Evolutionary conservation across 176 grass and related monocot genomes (phyloP), one percentile per base, ranked within the genome.

Genomic region (Juncus effusus): DNA sequence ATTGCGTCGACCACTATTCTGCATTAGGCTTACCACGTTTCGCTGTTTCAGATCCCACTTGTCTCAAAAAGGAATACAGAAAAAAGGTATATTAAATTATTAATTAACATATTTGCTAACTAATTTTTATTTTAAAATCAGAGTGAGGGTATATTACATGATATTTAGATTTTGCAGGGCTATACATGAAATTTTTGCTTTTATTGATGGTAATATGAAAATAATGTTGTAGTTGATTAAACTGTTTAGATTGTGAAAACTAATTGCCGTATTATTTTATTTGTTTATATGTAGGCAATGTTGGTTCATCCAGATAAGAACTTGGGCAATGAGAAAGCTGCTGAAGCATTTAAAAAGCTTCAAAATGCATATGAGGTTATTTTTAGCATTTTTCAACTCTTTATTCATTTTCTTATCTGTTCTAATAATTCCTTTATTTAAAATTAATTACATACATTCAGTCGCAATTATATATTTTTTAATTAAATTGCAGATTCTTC

Each of bases 261-360:
- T 28, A 28, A 28, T 28, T 28, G 19, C 1, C 1, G 19, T 28
- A 28, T 28, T 28, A 28, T 28, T 28, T 28, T 28, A 28, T 28
- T 28, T 28, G 19, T 28, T 28, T 92, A 41, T 81, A 69, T 86
- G 16, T 79, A 99, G 94, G 94, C 94, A 86, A 99, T 99, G 94
- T 78, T 99, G 75, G 94, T 99, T 59, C 94, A 99, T 70, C 94
- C 94, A 70, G 94, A 99, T 79, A 99, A 99, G 80, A 99, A 99
- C 66, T 92, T 99, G 82, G 85, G 88, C 53, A 99, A 99, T 74
- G 88, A 99, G 80, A 89, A 92, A 87, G 88, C 94, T 76, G 88
- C 88, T 16, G 94, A 99, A 76, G 88, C 94, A 82, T 99, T 99
- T 84, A 99, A 99, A 82, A 99, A 90, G 74, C 89, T 99, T 80